A percentile compares a stretch with the other conserved stretches of the same genome.
phyloP scores from a whole-genome alignment of 805 yeast species.

The Lachancea kluyveri region DNA sequence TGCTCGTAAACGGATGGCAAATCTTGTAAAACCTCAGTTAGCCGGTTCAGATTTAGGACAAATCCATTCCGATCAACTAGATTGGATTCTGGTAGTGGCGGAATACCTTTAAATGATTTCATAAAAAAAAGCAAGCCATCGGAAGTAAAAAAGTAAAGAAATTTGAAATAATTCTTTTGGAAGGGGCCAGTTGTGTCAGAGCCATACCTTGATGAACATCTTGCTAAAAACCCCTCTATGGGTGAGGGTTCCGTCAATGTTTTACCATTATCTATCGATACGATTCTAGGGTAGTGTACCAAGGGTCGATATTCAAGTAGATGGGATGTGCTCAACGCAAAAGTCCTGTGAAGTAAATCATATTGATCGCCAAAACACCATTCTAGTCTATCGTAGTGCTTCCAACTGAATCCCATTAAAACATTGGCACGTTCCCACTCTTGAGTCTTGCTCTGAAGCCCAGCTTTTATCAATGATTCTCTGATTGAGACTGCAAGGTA shows the following conservation, averaged over 20 bases:
- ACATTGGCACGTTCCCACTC: slow-evolving; percentile 23
- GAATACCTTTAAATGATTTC: slow-evolving; percentile 48
- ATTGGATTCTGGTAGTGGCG: slow-evolving; percentile 45
- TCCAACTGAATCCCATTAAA: slow-evolving; percentile 51
- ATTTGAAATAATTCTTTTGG: slow-evolving; percentile 40
- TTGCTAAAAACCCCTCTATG: slow-evolving; percentile 73
- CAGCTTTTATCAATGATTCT: slow-evolving; percentile 28
- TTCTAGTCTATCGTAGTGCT: slow-evolving; percentile 68
- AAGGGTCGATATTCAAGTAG: slow-evolving; percentile 56
- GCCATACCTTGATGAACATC: slow-evolving; percentile 49
- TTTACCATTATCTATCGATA: slow-evolving; percentile 17
- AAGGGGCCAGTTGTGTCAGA: slow-evolving; percentile 26
- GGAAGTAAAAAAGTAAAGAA: slow-evolving; percentile 58
- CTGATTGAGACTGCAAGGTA: slow-evolving; percentile 27
- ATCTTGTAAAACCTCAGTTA: slow-evolving; percentile 14
- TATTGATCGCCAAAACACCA: slow-evolving; percentile 50
- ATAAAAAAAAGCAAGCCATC: slow-evolving; percentile 57
- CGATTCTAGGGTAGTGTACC: slow-evolving; percentile 33
- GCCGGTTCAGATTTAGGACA: slow-evolving; percentile 22
- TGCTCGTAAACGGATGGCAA: slow-evolving; percentile 39
- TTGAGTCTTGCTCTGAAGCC: slow-evolving; percentile 19
- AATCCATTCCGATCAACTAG: slow-evolving; percentile 21
- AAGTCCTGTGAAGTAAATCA: slow-evolving; percentile 36
- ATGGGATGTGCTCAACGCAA: slow-evolving; percentile 40
- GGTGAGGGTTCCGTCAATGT: slow-evolving; percentile 55